phyloP scores from a whole-genome alignment of 805 yeast genomes.

The Schwanniomyces vanrijiae region DNA sequence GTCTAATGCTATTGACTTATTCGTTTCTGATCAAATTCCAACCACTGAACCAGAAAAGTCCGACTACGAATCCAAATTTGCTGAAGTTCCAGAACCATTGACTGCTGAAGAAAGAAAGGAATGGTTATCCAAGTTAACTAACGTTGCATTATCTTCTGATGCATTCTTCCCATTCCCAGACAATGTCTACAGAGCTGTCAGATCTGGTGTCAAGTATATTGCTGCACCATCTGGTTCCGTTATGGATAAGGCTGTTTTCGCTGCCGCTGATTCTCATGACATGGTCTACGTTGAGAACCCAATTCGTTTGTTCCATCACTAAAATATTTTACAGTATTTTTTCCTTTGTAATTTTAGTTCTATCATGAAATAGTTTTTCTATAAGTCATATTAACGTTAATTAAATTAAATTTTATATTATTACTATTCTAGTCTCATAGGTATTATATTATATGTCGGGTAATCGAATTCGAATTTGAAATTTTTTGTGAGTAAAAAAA shows the following conservation, averaged over 20 bases:
- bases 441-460: background rate
- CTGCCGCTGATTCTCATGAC: slow-evolving; percentile 89
- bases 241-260: slow-evolving; percentile 94
- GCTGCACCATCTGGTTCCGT: slow-evolving; percentile 98
- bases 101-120: slow-evolving; percentile 80
- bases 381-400: slow-evolving; percentile 1
- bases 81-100: slow-evolving; percentile 77
- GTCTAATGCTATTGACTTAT: slow-evolving; percentile 95
- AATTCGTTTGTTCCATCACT: slow-evolving; percentile 97
- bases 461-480: background rate
- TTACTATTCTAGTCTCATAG: background rate
- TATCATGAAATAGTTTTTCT: background rate
- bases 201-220: slow-evolving; percentile 92
- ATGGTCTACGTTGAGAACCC: slow-evolving; percentile 96
- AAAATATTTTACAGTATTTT: slow-evolving; percentile 14
- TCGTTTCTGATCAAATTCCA: slow-evolving; percentile 89
- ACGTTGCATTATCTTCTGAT: slow-evolving; percentile 92
- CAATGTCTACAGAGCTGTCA: slow-evolving; percentile 95
- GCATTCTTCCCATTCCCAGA: slow-evolving; percentile 99
- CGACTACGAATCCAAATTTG: slow-evolving; percentile 90
- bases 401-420: background rate
- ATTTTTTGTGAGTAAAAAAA: background rate
- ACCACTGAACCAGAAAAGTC: slow-evolving; percentile 86
- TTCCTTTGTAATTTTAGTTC: slow-evolving; percentile 3
- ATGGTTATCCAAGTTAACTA: slow-evolving; percentile 77